These are phyloP conservation scores for Tephrocybe rancida DNA, from an alignment of 768 basidiomycete species.

Conservation along the genomic window DNA sequence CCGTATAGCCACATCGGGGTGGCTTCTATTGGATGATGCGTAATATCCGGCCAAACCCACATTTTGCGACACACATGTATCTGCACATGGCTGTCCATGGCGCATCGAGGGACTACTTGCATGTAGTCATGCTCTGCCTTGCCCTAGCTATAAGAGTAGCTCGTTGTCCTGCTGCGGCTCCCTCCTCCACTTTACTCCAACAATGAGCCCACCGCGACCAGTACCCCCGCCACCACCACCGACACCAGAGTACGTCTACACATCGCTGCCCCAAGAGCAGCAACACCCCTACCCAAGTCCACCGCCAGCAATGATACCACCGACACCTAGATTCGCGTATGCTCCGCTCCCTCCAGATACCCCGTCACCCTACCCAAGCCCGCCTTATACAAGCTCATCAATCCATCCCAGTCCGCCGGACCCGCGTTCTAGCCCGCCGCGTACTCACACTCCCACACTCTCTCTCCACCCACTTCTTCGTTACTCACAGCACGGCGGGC, in stretches of 20 bases:
- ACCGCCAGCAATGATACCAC: background rate
- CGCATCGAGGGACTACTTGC: conserved; percentile 1
- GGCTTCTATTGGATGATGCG: conserved; percentile 1
- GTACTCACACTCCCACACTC: conserved; percentile 5
- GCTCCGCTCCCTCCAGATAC: conserved; percentile 2
- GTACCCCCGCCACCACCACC: background rate
- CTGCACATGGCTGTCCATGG: conserved; percentile 15
- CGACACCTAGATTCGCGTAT: background rate
- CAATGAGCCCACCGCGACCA: background rate
- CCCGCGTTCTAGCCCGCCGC: background rate
- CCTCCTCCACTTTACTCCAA: background rate
- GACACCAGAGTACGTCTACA: background rate
- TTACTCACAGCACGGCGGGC: conserved; percentile 37
- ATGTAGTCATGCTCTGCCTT: background rate
- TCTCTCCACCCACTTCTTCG: conserved; percentile 37
- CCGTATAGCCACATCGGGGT: background rate
- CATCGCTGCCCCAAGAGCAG: background rate
- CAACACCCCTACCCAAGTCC: background rate
- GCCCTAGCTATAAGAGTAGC: conserved; percentile 4
- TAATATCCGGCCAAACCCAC: conserved; percentile 10
- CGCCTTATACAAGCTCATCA: background rate
- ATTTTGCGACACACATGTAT: conserved; percentile 6
- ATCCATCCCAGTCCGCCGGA: background rate
- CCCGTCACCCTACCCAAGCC: conserved; percentile 3
- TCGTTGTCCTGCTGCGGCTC: background rate